These are phyloP conservation scores for Pyricularia grisea DNA, from an alignment of 2,329 filamentous ascomycete species.

Conservation along the genomic window DNA sequence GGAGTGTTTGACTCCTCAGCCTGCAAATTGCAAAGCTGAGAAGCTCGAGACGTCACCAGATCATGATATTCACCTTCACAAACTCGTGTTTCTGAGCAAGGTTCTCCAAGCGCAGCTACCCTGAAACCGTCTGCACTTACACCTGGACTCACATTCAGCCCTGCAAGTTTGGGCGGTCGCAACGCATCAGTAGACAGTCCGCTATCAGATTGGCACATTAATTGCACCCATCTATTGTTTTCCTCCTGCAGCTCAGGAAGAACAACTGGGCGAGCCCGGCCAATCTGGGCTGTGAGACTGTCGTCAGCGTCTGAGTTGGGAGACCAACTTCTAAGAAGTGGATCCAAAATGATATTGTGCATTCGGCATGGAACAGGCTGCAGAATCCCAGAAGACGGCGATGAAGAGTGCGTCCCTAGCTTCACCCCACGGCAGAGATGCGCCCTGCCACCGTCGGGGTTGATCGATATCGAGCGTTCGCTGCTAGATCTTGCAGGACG, in stretches of 20 bases:
- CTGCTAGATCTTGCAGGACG: neutral
- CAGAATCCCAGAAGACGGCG: neutral
- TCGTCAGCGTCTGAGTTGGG: slow-evolving; percentile 11
- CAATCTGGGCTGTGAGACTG: slow-evolving; percentile 16
- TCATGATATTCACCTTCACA: neutral
- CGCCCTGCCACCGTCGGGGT: neutral
- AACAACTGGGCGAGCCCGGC: slow-evolving; percentile 8
- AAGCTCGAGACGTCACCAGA: neutral
- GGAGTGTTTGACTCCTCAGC: neutral
- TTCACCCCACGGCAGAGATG: neutral
- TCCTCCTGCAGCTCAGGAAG: slow-evolving; percentile 13
- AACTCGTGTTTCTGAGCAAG: neutral
- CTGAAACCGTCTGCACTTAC: neutral
- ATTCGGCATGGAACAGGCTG: neutral
- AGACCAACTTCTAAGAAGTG: neutral
- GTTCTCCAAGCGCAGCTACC: neutral
- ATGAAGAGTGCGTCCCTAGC: neutral
- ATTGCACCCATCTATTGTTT: slow-evolving; percentile 16
- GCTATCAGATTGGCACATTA: slow-evolving; percentile 11
- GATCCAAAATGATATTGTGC: slow-evolving; percentile 2
- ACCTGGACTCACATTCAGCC: neutral
- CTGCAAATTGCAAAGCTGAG: neutral
- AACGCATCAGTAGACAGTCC: neutral
- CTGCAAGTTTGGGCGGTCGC: neutral
- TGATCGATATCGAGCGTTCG: neutral